Conservation (phyloP, 2,329 filamentous ascomycete species). For the Stachybotrys echinatus region DNA sequence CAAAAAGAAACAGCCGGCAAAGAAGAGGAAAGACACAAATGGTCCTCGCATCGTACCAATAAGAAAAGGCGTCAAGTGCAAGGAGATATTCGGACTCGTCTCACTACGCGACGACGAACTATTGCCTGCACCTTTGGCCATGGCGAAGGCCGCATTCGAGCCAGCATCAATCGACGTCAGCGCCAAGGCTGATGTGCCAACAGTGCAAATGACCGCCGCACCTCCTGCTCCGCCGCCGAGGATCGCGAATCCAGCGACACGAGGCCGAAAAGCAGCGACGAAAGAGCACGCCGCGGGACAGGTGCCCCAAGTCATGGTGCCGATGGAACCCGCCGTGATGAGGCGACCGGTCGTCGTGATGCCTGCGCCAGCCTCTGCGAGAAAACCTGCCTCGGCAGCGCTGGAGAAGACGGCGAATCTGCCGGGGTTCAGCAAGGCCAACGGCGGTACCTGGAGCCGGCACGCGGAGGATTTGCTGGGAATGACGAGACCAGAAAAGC, state of each 20-base stretch:
- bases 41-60: constrained; percentile 33
- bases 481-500: constrained; percentile 44
- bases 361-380: neutral
- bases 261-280: constrained; percentile 47
- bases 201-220: neutral
- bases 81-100: constrained; percentile 39
- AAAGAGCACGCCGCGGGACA: constrained; percentile 46
- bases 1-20: neutral
- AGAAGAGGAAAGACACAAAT: constrained; percentile 4
- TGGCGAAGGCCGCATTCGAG: too few relatives aligned
- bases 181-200: too few relatives aligned
- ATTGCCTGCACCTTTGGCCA: constrained; percentile 10
- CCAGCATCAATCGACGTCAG: too few relatives aligned
- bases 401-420: constrained; percentile 16
- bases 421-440: constrained; percentile 42
- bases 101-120: constrained; percentile 10
- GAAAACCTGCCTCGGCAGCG: too few relatives aligned
- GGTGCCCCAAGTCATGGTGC: constrained; percentile 36
- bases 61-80: constrained; percentile 39
- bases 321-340: constrained; percentile 21
- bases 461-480: constrained; percentile 65
- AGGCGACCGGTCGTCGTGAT: constrained; percentile 5
- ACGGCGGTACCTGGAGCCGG: constrained; percentile 62
- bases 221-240: constrained; percentile 13
- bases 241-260: constrained; percentile 43